Conservation (phyloP, 495 filamentous ascomycete species). For the Corynascus novoguineensis region DNA sequence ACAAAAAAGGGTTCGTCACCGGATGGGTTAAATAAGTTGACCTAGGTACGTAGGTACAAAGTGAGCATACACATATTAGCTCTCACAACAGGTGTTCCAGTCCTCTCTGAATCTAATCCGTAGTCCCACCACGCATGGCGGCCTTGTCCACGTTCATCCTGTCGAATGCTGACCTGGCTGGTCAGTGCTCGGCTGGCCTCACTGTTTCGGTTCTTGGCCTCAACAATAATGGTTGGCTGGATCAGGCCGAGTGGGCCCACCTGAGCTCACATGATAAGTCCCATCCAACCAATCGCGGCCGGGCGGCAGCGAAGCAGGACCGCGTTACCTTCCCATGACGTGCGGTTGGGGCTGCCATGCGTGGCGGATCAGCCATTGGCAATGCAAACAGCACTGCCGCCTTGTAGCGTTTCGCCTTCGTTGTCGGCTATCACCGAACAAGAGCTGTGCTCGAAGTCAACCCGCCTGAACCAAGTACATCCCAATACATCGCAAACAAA, state of each 20-base stretch:
- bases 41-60: no score
- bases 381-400: slow-evolving; percentile 1
- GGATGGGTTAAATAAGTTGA: no score
- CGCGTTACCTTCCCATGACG: slow-evolving; percentile 16
- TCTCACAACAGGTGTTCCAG: no score
- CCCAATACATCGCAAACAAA: background rate
- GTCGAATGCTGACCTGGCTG: no score
- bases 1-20: no score
- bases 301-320: slow-evolving; percentile 11
- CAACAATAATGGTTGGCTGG: slow-evolving; percentile 3
- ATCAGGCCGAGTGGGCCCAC: background rate
- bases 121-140: no score
- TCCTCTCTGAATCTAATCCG: no score
- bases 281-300: slow-evolving; percentile 5
- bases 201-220: slow-evolving; percentile 1
- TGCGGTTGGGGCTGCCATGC: slow-evolving; percentile 12
- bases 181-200: background rate
- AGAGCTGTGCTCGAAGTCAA: background rate
- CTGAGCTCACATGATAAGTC: slow-evolving; percentile 19
- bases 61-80: no score
- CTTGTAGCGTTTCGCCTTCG: slow-evolving; percentile 6
- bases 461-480: background rate
- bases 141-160: no score
- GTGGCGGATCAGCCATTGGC: slow-evolving; percentile 14
- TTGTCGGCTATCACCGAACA: background rate